Evolutionary conservation across 139 green algal genomes (phyloP).

Genomic region (Marvania coccoides): DNA sequence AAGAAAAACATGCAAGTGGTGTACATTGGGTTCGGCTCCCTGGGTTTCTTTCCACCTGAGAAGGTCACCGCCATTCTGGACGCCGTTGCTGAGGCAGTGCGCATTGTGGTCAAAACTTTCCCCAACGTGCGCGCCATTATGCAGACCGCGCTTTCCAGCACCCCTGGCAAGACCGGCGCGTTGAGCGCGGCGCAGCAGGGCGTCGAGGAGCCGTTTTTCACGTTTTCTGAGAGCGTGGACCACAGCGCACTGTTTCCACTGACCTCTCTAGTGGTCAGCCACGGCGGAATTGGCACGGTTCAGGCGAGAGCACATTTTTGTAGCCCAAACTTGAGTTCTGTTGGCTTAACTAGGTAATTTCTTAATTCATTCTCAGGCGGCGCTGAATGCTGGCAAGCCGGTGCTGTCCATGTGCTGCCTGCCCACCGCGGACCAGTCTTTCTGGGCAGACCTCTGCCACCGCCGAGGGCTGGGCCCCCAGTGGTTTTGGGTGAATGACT

Average conservation of each 20-base stretch:
- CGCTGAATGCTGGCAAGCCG: neutral
- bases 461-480: neutral
- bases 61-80: neutral
- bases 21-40: neutral
- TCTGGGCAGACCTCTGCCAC: neutral
- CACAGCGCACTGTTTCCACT: neutral
- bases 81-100: neutral
- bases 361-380: no score
- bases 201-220: neutral
- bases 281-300: neutral
- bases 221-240: neutral
- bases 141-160: neutral
- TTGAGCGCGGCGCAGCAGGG: neutral
- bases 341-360: no score
- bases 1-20: neutral
- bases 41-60: neutral
- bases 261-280: neutral
- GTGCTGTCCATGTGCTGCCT: neutral
- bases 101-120: neutral
- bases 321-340: no score
- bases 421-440: neutral
- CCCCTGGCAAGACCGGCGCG: neutral
- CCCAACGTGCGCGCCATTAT: neutral
- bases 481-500: conserved; percentile 2
- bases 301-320: no score